These are phyloP conservation scores for Tetradesmus obliquus DNA, from an alignment of 139 green algal species.

Conservation along the genomic window DNA sequence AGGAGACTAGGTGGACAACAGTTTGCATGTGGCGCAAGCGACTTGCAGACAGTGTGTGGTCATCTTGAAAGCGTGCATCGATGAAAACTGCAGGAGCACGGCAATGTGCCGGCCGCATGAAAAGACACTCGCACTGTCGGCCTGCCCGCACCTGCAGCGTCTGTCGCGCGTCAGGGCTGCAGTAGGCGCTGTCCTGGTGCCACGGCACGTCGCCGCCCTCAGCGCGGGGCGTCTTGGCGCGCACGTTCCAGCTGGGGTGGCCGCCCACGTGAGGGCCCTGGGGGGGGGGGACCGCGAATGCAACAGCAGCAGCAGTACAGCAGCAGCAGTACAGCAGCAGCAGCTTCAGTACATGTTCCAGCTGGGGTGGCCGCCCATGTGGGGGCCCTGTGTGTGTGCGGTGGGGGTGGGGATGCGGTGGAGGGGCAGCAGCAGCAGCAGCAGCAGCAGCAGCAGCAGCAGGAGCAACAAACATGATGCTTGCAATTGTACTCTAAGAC, in stretches of 20 bases:
- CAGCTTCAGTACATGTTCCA: background rate
- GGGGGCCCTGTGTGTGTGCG: too few relatives aligned
- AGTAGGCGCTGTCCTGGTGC: constrained; percentile 42
- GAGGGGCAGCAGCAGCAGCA: too few relatives aligned
- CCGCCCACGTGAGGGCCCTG: constrained; percentile 26
- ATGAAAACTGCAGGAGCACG: too few relatives aligned
- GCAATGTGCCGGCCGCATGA: background rate
- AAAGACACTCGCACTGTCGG: background rate
- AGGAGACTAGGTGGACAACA: too few relatives aligned
- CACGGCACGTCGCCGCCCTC: constrained; percentile 16
- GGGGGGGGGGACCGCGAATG: background rate
- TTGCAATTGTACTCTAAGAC: too few relatives aligned
- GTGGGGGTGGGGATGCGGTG: too few relatives aligned
- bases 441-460: too few relatives aligned
- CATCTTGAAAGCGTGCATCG: too few relatives aligned
- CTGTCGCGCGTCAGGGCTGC: background rate
- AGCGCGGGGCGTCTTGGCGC: constrained; percentile 17
- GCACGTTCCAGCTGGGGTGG: constrained; percentile 37
- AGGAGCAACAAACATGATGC: too few relatives aligned
- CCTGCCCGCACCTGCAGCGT: constrained; percentile 21
- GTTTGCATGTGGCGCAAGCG: too few relatives aligned
- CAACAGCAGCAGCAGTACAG: background rate
- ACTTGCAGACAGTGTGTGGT: too few relatives aligned
- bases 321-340: background rate
- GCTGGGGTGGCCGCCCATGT: too few relatives aligned